Conservation (phyloP, 768 basidiomycete genomes). For the Macrolepiota fuliginosa region DNA sequence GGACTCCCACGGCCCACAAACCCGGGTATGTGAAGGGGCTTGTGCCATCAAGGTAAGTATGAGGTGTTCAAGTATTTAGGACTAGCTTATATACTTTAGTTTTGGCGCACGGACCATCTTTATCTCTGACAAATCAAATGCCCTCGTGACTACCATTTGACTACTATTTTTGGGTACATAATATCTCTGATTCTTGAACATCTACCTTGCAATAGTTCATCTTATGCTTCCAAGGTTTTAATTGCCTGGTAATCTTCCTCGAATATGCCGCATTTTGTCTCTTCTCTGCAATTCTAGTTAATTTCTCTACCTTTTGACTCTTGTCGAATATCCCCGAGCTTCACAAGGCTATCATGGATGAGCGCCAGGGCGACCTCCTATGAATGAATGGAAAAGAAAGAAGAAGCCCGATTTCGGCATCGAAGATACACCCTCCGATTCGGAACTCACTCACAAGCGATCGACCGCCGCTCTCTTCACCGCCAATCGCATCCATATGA, state of each 20-base stretch:
- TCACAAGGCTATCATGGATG: background rate
- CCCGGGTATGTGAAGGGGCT: slow-evolving; percentile 51
- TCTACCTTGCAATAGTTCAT: background rate
- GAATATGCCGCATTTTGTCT: background rate
- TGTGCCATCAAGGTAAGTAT: slow-evolving; percentile 70
- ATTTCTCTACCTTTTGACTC: too few relatives aligned
- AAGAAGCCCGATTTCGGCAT: background rate
- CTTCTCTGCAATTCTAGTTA: background rate
- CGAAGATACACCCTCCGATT: background rate
- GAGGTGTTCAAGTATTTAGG: slow-evolving; percentile 20
- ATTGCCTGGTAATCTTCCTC: background rate
- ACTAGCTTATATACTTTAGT: slow-evolving; percentile 22
- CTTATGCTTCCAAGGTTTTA: background rate
- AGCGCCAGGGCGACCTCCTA: background rate
- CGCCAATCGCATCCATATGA: background rate
- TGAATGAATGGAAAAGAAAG: background rate
- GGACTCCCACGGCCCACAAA: slow-evolving; percentile 53
- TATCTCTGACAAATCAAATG: background rate
- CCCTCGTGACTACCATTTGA: background rate
- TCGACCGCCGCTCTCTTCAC: background rate
- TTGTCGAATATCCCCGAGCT: background rate
- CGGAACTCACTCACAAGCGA: background rate
- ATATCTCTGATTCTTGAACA: too few relatives aligned
- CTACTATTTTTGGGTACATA: too few relatives aligned
- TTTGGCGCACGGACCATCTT: slow-evolving; percentile 35